Evolutionary conservation across 106 monocot species (phyloP).

Genomic region (Dendrobium chrysotoxum): DNA sequence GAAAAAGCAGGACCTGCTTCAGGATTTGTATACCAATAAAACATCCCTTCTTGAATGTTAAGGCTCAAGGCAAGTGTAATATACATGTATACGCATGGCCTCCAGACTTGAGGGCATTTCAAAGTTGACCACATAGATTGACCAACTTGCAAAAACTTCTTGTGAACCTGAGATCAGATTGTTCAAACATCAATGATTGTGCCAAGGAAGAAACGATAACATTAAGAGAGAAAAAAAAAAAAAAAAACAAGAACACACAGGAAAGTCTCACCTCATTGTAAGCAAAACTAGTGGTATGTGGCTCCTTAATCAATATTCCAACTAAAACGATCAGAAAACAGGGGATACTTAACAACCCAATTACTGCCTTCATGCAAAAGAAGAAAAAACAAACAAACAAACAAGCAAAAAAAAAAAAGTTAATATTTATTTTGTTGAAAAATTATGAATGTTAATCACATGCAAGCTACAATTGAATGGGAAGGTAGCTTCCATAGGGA

Average conservation of each 20-base stretch:
- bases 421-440: neutral
- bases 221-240: neutral
- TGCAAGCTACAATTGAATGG: neutral
- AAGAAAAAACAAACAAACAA: too few species aligned
- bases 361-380: constrained; percentile 39
- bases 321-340: constrained; percentile 42
- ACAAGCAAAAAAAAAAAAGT: neutral
- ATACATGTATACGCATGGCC: constrained; percentile 75
- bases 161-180: constrained; percentile 33
- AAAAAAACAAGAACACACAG: neutral
- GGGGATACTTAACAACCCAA: constrained; percentile 70
- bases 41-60: constrained; percentile 81
- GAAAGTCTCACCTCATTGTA: constrained; percentile 38
- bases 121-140: constrained; percentile 57
- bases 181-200: neutral
- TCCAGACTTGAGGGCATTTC: constrained; percentile 60
- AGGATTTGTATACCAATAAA: constrained; percentile 87
- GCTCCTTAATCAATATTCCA: constrained; percentile 54
- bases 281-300: constrained; percentile 28
- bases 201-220: neutral
- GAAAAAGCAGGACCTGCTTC: constrained; percentile 68
- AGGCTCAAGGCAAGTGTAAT: constrained; percentile 55
- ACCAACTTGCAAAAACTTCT: constrained; percentile 53
- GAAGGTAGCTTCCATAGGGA: neutral
- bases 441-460: neutral